These are phyloP conservation scores for Radiomyces spectabilis DNA, from an alignment of 192 early-diverging fungal species.

Conservation along the genomic window DNA sequence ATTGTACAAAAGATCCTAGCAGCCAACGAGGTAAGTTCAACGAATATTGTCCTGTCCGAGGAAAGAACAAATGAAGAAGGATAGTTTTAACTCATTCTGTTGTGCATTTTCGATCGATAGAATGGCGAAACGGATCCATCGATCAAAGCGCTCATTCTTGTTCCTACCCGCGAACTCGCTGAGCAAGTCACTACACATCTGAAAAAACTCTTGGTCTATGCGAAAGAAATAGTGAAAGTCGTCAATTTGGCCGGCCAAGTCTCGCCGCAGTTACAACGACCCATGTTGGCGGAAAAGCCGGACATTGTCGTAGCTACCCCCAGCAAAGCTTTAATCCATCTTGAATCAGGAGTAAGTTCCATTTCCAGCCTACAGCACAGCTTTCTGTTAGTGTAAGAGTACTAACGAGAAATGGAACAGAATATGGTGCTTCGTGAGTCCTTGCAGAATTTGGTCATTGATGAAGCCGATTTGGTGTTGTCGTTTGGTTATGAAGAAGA, in stretches of 20 bases:
- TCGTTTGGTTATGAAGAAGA: constrained; percentile 94
- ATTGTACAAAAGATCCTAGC: constrained; percentile 85
- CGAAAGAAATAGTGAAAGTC: constrained; percentile 52
- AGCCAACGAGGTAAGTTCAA: constrained; percentile 52
- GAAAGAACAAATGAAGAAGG: no score
- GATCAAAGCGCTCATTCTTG: constrained; percentile 67
- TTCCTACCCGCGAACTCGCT: constrained; percentile 93
- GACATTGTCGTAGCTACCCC: constrained; percentile 91
- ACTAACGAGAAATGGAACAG: no score
- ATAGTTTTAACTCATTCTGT: no score
- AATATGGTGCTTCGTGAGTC: constrained; percentile 43
- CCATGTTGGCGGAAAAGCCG: constrained; percentile 72
- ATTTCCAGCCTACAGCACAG: no score
- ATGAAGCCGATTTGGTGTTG: constrained; percentile 92
- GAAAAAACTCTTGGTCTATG: constrained; percentile 67
- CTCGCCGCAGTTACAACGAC: constrained; percentile 50
- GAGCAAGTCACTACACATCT: constrained; percentile 82
- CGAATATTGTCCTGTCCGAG: no score
- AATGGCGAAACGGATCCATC: constrained; percentile 18
- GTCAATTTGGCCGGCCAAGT: constrained; percentile 59
- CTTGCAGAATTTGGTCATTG: constrained; percentile 85
- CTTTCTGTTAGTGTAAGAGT: no score
- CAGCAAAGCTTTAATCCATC: constrained; percentile 66
- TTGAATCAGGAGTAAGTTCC: constrained; percentile 51
- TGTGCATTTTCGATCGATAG: no score